Percentiles rank a stretch among this genome's conserved stretches.
Evolutionary conservation across 2,329 filamentous ascomycete genomes (phyloP).

Genomic region (Phaeosphaeriaceae sp.): DNA sequence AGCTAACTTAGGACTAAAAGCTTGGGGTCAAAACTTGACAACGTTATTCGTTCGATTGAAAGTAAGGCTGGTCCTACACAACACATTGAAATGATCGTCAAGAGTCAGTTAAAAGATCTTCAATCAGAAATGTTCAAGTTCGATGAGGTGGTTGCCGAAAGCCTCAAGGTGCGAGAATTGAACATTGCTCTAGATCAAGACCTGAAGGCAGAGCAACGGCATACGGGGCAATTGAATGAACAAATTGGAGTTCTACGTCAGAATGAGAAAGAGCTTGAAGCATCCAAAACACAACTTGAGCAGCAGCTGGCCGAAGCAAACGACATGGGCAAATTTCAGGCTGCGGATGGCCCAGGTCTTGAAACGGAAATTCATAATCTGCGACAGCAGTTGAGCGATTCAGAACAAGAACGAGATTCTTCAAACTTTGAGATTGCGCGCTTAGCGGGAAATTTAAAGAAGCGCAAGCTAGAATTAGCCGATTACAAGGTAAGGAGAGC

Average conservation of each 20-base stretch:
- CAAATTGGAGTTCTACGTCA: conserved; percentile 9
- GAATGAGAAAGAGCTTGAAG: conserved; percentile 18
- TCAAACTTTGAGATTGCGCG: conserved; percentile 8
- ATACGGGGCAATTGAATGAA: conserved; percentile 17
- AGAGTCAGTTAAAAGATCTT: conserved; percentile 22
- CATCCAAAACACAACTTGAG: conserved; percentile 17
- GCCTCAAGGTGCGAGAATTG: conserved; percentile 13
- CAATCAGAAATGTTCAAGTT: conserved; percentile 25
- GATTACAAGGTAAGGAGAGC: conserved; percentile 7
- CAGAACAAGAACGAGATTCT: conserved; percentile 14
- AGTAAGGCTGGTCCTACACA: conserved; percentile 3
- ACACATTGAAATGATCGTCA: conserved; percentile 16
- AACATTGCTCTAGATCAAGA: conserved; percentile 22
- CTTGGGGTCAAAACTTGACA: conserved; percentile 23
- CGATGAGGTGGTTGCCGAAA: conserved; percentile 24
- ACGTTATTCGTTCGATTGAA: conserved; percentile 8
- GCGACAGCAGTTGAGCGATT: conserved; percentile 15
- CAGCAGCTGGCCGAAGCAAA: conserved; percentile 18
- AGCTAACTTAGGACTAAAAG: conserved; percentile 17
- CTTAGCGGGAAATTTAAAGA: conserved; percentile 8
- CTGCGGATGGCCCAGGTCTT: conserved; percentile 1
- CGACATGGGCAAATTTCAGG: not conserved
- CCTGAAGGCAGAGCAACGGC: conserved; percentile 22
- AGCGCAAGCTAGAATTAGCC: conserved; percentile 5
- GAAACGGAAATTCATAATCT: conserved; percentile 17